A percentile compares a stretch with the other conserved stretches of the same genome.
These are phyloP conservation scores for Populus hybrid DNA, from an alignment of 441 rosid species.

Conservation along the genomic window DNA sequence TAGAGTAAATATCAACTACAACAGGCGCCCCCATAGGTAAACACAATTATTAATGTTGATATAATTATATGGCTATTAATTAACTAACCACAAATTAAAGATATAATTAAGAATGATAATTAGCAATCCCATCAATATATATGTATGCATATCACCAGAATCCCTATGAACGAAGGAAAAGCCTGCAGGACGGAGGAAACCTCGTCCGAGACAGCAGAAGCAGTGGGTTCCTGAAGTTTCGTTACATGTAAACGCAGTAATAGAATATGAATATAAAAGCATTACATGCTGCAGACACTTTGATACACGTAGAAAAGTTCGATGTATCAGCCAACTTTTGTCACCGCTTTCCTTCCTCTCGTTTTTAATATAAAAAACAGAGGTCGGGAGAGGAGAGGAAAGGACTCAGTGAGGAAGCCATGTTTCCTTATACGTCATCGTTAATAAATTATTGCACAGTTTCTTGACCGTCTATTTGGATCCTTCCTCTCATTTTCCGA, in stretches of 20 bases:
- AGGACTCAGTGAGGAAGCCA: constrained; percentile 35
- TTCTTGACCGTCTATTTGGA: constrained; percentile 60
- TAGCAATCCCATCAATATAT: too few species aligned
- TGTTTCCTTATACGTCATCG: constrained; percentile 53
- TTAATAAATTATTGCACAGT: constrained; percentile 46
- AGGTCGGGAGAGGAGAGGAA: background rate
- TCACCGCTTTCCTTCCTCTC: too few species aligned
- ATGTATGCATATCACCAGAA: background rate
- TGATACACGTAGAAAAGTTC: background rate
- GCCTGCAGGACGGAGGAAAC: background rate
- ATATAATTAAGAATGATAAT: too few species aligned
- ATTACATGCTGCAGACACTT: background rate
- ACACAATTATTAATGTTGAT: too few species aligned
- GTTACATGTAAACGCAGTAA: background rate
- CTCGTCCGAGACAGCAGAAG: background rate
- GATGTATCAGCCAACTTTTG: too few species aligned
- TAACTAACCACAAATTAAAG: too few species aligned
- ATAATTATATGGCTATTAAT: too few species aligned
- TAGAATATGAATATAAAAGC: background rate
- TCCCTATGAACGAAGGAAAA: background rate
- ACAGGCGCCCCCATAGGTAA: too few species aligned
- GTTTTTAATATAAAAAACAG: constrained; percentile 19
- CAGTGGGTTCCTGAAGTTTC: background rate
- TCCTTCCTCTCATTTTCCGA: constrained; percentile 23
- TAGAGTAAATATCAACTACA: too few species aligned